Evolutionary conservation across 495 filamentous ascomycete genomes (phyloP).

Genomic region (Daldinia loculata): DNA sequence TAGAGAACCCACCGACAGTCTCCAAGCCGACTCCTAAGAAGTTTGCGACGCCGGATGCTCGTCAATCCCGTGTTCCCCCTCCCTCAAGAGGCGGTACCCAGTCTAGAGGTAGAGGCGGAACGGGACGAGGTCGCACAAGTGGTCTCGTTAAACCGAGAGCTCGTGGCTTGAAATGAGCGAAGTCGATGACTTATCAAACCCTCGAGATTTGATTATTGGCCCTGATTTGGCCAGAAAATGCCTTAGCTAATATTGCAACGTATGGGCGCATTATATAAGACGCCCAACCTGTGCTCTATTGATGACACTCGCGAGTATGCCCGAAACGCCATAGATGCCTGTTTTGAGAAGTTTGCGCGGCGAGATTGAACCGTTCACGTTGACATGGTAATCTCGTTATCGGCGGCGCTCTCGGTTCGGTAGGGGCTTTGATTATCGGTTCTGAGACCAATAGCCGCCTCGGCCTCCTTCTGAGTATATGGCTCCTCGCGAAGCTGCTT

Average conservation of each 20-base stretch:
- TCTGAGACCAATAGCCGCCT: slow-evolving; percentile 76
- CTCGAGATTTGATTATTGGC: background rate
- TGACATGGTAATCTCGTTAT: slow-evolving; percentile 45
- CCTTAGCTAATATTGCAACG: background rate
- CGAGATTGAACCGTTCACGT: slow-evolving; percentile 20
- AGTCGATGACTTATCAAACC: background rate
- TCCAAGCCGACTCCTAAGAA: slow-evolving; percentile 71
- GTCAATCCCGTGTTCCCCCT: slow-evolving; percentile 54
- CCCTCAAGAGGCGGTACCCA: slow-evolving; percentile 52
- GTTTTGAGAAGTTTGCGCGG: background rate
- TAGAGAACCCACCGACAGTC: slow-evolving; percentile 82
- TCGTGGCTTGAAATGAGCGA: slow-evolving; percentile 45
- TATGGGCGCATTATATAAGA: slow-evolving; percentile 2
- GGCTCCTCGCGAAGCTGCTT: slow-evolving; percentile 80
- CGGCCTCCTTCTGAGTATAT: slow-evolving; percentile 85
- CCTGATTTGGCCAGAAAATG: slow-evolving; percentile 1
- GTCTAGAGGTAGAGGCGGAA: slow-evolving; percentile 38
- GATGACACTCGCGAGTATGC: background rate
- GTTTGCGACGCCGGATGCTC: slow-evolving; percentile 62
- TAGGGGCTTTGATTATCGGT: slow-evolving; percentile 64
- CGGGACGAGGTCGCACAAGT: slow-evolving; percentile 44
- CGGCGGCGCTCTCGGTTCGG: slow-evolving; percentile 9
- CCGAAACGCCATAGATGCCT: background rate
- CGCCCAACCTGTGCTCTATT: background rate
- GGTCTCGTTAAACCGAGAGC: slow-evolving; percentile 43